Conservation (phyloP, 2,329 filamentous ascomycete species). For the Arthrobotrys sphaeroides region DNA sequence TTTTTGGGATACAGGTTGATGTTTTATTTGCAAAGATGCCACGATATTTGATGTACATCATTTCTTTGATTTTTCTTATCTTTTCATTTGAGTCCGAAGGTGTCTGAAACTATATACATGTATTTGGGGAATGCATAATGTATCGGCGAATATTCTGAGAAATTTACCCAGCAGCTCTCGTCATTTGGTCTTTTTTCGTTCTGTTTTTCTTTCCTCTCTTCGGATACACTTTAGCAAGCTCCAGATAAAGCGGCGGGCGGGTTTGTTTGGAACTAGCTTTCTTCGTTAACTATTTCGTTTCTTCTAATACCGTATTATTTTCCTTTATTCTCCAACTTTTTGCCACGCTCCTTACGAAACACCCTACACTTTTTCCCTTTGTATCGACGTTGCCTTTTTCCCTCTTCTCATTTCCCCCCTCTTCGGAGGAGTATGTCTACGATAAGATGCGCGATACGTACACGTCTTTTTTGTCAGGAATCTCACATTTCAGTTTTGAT, state of each 20-base stretch:
- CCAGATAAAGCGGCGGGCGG: conserved; percentile 57
- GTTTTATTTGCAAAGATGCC: conserved; percentile 49
- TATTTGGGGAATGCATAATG: conserved; percentile 52
- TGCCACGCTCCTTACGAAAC: conserved; percentile 20
- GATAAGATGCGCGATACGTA: conserved; percentile 22
- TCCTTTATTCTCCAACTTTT: conserved; percentile 42
- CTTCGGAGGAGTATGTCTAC: conserved; percentile 5
- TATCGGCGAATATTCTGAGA: conserved; percentile 59
- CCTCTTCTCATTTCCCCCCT: neutral
- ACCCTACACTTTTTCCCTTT: conserved; percentile 3
- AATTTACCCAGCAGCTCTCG: conserved; percentile 46
- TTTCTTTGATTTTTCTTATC: conserved; percentile 17
- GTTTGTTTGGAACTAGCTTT: conserved; percentile 55
- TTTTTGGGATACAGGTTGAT: conserved; percentile 54
- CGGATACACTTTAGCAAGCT: conserved; percentile 29
- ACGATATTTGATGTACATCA: conserved; percentile 53
- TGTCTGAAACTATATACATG: conserved; percentile 50
- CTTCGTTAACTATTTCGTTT: conserved; percentile 48
- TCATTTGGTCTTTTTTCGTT: neutral
- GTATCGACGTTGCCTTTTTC: neutral
- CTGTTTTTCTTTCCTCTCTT: conserved; percentile 44
- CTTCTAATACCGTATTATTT: conserved; percentile 49
- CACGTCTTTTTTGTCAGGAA: neutral
- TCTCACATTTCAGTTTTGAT: neutral
- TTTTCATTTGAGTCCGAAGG: conserved; percentile 9